Percentiles rank a stretch among this genome's conserved stretches.
These are phyloP conservation scores for Stenogyne calaminthoides DNA, from an alignment of 305 asterid genomes.

Conservation along the genomic window DNA sequence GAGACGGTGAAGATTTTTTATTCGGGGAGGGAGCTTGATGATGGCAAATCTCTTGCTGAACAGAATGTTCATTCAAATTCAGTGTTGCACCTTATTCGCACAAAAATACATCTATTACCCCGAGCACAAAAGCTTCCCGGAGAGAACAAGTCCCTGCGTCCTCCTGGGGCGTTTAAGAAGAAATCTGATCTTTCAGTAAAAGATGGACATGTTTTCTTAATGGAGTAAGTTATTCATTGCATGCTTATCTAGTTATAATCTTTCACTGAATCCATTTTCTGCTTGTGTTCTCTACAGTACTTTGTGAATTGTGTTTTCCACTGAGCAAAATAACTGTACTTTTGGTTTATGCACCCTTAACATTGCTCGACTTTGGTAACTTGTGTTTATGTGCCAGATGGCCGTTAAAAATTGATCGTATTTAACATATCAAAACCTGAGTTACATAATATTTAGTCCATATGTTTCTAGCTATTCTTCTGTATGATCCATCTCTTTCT, in stretches of 20 bases:
- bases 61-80: conserved; percentile 88
- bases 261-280: conserved; percentile 15
- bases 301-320: neutral
- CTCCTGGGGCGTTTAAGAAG: conserved; percentile 99
- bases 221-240: conserved; percentile 82
- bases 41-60: conserved; percentile 72
- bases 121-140: conserved; percentile 98
- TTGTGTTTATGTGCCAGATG: neutral
- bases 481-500: neutral
- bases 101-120: conserved; percentile 79
- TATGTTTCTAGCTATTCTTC: neutral
- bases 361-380: conserved; percentile 8
- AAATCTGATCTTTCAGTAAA: conserved; percentile 96
- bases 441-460: neutral
- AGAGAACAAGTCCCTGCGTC: conserved; percentile 93
- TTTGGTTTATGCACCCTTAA: no score
- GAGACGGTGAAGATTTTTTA: conserved; percentile 90
- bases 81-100: conserved; percentile 94
- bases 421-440: neutral
- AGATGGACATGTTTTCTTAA: conserved; percentile 95
- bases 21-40: conserved; percentile 94
- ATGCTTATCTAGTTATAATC: conserved; percentile 1
- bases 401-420: neutral
- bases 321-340: no score
- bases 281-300: conserved; percentile 12